A percentile compares a stretch with the other conserved stretches of the same genome.
phyloP scores from a whole-genome alignment of 2,329 filamentous ascomycete genomes.

The Eutypa lata region DNA sequence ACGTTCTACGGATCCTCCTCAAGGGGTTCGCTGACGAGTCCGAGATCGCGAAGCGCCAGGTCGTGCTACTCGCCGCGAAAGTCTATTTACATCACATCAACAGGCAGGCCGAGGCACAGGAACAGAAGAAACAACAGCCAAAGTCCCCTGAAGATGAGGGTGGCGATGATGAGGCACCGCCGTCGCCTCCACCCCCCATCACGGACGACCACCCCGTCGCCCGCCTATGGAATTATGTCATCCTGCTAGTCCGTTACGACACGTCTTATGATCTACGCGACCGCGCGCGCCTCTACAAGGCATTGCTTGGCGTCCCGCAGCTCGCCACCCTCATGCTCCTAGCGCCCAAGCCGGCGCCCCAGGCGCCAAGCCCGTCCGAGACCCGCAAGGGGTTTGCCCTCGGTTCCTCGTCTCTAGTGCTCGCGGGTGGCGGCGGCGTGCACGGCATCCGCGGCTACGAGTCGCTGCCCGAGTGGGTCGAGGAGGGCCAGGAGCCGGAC shows the following conservation, averaged over 20 bases:
- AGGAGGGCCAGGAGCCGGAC: constrained; percentile 76
- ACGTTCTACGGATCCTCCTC: constrained; percentile 83
- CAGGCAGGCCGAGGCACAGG: constrained; percentile 46
- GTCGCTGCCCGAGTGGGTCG: constrained; percentile 79
- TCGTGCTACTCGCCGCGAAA: constrained; percentile 90
- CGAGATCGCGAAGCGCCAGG: constrained; percentile 85
- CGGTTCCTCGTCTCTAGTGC: constrained; percentile 80
- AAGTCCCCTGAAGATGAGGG: constrained; percentile 27
- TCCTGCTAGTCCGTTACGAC: constrained; percentile 86
- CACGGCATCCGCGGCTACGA: constrained; percentile 78
- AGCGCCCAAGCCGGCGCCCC: constrained; percentile 90
- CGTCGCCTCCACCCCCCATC: constrained; percentile 27
- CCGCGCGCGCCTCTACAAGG: constrained; percentile 81
- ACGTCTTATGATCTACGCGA: constrained; percentile 94
- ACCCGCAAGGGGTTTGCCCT: constrained; percentile 73
- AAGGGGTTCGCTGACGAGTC: constrained; percentile 82
- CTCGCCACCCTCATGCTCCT: constrained; percentile 87
- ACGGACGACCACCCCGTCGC: constrained; percentile 65
- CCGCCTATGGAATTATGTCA: constrained; percentile 78
- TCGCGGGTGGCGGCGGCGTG: constrained; percentile 66
- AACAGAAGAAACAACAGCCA: constrained; percentile 6
- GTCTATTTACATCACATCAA: constrained; percentile 90
- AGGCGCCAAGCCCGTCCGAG: constrained; percentile 85
- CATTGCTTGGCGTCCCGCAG: constrained; percentile 78
- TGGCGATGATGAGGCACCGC: constrained; percentile 29